Conservation (phyloP, 2,329 filamentous ascomycete genomes). For the Plectosphaerella plurivora region DNA sequence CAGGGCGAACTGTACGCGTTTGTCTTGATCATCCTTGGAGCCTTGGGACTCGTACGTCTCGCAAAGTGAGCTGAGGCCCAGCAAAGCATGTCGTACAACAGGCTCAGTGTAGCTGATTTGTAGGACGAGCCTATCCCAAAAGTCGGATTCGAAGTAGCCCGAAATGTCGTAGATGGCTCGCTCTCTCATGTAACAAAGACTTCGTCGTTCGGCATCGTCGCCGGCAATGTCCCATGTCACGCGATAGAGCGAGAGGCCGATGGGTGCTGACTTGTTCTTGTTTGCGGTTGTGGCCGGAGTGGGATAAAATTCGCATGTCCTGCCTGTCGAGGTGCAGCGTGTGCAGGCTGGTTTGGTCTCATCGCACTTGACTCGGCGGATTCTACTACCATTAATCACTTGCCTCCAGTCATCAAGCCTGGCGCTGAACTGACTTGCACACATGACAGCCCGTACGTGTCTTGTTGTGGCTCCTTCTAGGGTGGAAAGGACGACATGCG, state of each 20-base stretch:
- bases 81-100: slow-evolving; percentile 29
- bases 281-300: not conserved
- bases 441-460: not conserved
- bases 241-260: not conserved
- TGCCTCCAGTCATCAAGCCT: not conserved
- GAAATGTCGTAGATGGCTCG: not conserved
- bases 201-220: not conserved
- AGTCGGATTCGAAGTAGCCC: not conserved
- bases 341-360: not conserved
- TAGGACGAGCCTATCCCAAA: not conserved
- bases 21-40: slow-evolving; percentile 1
- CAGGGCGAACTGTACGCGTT: slow-evolving; percentile 25
- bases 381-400: not conserved
- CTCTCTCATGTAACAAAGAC: not conserved
- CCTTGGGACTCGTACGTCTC: slow-evolving; percentile 20
- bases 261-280: not conserved
- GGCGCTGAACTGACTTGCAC: not conserved
- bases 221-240: not conserved
- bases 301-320: not conserved
- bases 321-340: not conserved
- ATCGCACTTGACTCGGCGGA: not conserved
- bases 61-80: slow-evolving; percentile 34
- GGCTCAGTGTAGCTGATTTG: slow-evolving; percentile 15
- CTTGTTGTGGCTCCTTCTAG: not conserved
- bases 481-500: not conserved